phyloP scores from a whole-genome alignment of 140 eudicot species.

The Flaveria floridana region DNA sequence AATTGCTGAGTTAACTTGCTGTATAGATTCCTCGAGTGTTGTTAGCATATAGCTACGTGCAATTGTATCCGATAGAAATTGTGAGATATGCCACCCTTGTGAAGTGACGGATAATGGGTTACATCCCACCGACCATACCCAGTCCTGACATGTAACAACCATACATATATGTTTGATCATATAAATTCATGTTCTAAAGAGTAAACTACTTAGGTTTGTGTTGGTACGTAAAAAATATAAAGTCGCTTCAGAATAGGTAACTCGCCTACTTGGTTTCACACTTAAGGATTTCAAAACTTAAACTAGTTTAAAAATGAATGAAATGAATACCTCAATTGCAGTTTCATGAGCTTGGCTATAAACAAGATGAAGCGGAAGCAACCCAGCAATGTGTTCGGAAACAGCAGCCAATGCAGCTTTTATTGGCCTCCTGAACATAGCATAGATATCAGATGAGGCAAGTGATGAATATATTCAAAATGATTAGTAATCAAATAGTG shows the following conservation, averaged over 20 bases:
- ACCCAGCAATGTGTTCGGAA: constrained; percentile 89
- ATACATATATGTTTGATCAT: neutral
- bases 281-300: neutral
- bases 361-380: constrained; percentile 91
- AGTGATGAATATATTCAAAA: constrained; percentile 17
- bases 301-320: neutral
- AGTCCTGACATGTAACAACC: constrained; percentile 55
- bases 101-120: constrained; percentile 79
- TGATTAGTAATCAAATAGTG: constrained; percentile 1
- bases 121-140: constrained; percentile 97
- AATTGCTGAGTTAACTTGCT: constrained; percentile 78
- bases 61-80: constrained; percentile 76
- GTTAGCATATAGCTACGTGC: constrained; percentile 90
- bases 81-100: constrained; percentile 82
- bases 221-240: neutral
- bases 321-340: constrained; percentile 76
- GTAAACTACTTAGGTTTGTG: constrained; percentile 4
- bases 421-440: constrained; percentile 71
- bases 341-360: constrained; percentile 95
- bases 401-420: constrained; percentile 93
- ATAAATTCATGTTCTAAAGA: neutral
- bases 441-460: neutral
- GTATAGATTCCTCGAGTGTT: constrained; percentile 89
- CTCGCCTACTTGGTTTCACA: neutral
- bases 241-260: neutral